Evolutionary conservation across 2,329 filamentous ascomycete genomes (phyloP), one percentile per base, ranked within the genome.

Genomic region (Tolypocladium ophioglossoides): DNA sequence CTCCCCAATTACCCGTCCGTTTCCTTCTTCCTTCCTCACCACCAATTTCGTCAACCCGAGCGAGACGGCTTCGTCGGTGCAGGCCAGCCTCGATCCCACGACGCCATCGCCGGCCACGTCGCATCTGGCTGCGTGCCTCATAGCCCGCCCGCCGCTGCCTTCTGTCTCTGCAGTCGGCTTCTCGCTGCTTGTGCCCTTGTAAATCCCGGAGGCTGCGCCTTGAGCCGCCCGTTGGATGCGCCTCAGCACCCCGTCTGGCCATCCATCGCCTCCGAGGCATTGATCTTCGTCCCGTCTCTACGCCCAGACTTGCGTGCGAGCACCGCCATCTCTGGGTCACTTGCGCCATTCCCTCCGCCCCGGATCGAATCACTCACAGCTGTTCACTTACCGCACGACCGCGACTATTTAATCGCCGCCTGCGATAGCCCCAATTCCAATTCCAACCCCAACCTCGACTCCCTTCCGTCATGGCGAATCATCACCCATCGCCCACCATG

Each of bases 401-500:
- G 51, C 52, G 53, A 46, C 16, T 18, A 8, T 3, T n/a, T n/a
- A 35, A 16, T 52, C 51, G 46, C 56, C 57, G 57, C 58, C 55
- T 56, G 52, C 56, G 53, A 49, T 57, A 55, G 54, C 54, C 55
- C 54, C 55, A 57, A 11, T 9, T 16, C n/a, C n/a, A 22, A 24
- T n/a, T 24, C 35, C n/a, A n/a, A n/a, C n/a, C n/a, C n/a, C 12
- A 18, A 18, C 53, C 41, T 39, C 56, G 47, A 52, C 44, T 11
- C 52, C 51, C 48, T 50, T 53, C 61, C 65, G 71, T 58, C 59
- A 89, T 89, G 85, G 84, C 85, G 63, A 87, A 89, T 70, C 86
- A 89, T 64, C 89, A 91, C 66, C 85, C 86, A 44, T 92, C 89
- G 63, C 88, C 89, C 41, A 87, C 87, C 56, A 87, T 88, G 73